phyloP scores from a whole-genome alignment of 2,329 filamentous ascomycete genomes.

The Phaeoacremonium minimum region DNA sequence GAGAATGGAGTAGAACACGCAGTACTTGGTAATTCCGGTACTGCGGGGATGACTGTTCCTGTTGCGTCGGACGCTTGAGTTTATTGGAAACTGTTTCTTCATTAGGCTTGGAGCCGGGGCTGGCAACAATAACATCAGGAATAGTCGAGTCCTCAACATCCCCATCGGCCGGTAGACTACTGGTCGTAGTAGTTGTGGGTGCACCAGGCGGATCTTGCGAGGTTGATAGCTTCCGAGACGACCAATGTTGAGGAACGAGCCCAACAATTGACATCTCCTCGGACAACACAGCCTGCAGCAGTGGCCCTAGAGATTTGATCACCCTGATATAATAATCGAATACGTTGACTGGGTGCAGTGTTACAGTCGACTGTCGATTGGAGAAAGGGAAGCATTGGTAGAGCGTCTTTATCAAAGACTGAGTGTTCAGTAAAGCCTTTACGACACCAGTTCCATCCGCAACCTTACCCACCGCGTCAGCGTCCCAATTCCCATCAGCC shows the following conservation, averaged over 20 bases:
- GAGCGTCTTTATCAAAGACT: conserved; percentile 72
- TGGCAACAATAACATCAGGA: conserved; percentile 5
- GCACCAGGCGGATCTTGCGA: conserved; percentile 3
- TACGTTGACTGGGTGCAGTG: conserved; percentile 74
- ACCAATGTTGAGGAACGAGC: conserved; percentile 68
- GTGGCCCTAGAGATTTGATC: conserved; percentile 68
- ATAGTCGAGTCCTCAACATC: conserved; percentile 7
- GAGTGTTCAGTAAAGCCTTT: conserved; percentile 73
- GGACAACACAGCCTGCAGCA: conserved; percentile 77
- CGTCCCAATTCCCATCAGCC: conserved; percentile 26
- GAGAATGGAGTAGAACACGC: conserved; percentile 70
- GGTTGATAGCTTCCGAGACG: conserved; percentile 25
- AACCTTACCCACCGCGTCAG: conserved; percentile 35
- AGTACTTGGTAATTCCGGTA: conserved; percentile 74
- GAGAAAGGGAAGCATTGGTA: conserved; percentile 70
- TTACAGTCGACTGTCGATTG: conserved; percentile 57
- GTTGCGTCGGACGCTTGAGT: conserved; percentile 10
- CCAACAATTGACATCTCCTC: conserved; percentile 77
- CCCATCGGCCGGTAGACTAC: neutral
- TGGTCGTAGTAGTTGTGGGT: conserved; percentile 4
- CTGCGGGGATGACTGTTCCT: conserved; percentile 26
- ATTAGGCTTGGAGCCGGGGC: neutral
- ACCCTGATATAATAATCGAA: conserved; percentile 79
- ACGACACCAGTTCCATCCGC: conserved; percentile 69
- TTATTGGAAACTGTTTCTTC: conserved; percentile 4